These are phyloP conservation scores for Corynascus novoguineensis DNA, from an alignment of 495 filamentous ascomycete species.

Conservation along the genomic window DNA sequence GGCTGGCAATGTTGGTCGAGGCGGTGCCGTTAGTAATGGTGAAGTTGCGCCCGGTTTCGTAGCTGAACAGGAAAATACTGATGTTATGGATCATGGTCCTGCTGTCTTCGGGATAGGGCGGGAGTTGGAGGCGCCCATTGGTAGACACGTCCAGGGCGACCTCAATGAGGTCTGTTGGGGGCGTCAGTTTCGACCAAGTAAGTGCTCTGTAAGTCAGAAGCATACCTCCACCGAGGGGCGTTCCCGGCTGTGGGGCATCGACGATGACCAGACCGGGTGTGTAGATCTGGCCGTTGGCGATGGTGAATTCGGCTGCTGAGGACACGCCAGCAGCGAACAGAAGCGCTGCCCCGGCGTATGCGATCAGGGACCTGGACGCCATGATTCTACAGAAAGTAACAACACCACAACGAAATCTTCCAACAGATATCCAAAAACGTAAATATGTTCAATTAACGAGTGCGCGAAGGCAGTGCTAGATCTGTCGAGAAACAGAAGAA, in stretches of 20 bases:
- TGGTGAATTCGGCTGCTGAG: slow-evolving; percentile 42
- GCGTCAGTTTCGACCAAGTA: not conserved
- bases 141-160: slow-evolving; percentile 61
- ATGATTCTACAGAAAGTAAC: not conserved
- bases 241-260: slow-evolving; percentile 60
- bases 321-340: slow-evolving; percentile 13
- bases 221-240: slow-evolving; percentile 59
- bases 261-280: slow-evolving; percentile 60
- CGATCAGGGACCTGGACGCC: not conserved
- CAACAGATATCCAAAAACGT: not conserved
- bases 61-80: slow-evolving; percentile 61
- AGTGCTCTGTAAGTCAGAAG: slow-evolving; percentile 9
- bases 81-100: slow-evolving; percentile 55
- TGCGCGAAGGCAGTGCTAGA: not conserved
- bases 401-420: not conserved
- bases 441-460: not conserved
- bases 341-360: slow-evolving; percentile 4
- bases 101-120: slow-evolving; percentile 46
- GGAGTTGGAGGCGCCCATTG: slow-evolving; percentile 55
- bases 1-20: slow-evolving; percentile 48
- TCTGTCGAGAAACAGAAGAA: not conserved
- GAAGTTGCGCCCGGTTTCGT: slow-evolving; percentile 55
- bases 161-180: slow-evolving; percentile 54
- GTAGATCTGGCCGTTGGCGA: slow-evolving; percentile 56
- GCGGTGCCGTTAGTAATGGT: slow-evolving; percentile 61